Conservation (phyloP, 768 basidiomycete genomes). For the Hygrocybe coccinea region DNA sequence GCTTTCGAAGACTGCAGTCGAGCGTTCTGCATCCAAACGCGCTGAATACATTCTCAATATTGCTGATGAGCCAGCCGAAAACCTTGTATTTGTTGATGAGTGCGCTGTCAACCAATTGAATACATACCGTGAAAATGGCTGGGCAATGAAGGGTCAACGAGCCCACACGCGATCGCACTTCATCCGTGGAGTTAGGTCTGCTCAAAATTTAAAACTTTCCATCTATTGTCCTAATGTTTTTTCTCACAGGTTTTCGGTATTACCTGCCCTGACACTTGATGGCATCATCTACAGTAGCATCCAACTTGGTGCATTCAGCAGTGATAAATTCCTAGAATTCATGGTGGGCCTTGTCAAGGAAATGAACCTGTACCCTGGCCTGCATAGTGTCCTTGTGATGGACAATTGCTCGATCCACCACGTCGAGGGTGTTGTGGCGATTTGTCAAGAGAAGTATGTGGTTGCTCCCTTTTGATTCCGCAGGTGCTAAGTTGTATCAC, state of each 20-base stretch:
- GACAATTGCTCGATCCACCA: constrained; percentile 41
- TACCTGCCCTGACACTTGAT: not conserved
- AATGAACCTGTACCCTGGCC: constrained; percentile 28
- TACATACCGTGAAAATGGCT: too few relatives aligned
- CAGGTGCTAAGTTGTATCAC: not conserved
- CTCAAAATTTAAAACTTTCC: too few relatives aligned
- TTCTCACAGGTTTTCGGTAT: not conserved
- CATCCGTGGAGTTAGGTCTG: too few relatives aligned
- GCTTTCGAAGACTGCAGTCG: too few relatives aligned
- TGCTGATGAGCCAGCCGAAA: too few relatives aligned
- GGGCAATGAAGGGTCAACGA: too few relatives aligned
- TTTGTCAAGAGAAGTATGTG: not conserved
- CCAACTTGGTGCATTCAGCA: too few relatives aligned
- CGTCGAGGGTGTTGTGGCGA: not conserved
- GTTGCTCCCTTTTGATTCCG: not conserved
- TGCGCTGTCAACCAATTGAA: too few relatives aligned
- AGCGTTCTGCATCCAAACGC: too few relatives aligned
- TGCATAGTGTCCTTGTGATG: constrained; percentile 32
- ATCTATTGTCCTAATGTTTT: not conserved
- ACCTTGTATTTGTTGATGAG: too few relatives aligned
- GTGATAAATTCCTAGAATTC: not conserved
- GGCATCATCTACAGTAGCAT: not conserved
- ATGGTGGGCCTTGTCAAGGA: not conserved
- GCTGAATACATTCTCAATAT: too few relatives aligned
- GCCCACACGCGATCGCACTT: too few relatives aligned